These are phyloP conservation scores for Leccinum griseonigrum DNA, from an alignment of 1,284 basidiomycete genomes.

Conservation along the genomic window DNA sequence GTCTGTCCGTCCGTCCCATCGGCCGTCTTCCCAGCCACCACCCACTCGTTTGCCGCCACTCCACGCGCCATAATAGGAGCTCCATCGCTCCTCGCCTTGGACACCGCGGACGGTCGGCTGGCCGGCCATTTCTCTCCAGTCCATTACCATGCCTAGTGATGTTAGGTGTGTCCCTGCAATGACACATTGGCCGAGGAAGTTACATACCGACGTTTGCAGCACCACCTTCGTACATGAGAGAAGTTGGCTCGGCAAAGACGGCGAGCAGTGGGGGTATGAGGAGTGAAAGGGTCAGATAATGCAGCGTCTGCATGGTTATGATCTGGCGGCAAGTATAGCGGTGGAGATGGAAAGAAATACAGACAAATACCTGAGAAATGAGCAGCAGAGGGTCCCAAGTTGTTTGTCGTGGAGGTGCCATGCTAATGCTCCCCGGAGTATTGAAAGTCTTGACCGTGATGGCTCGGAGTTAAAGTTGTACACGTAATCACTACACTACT, in stretches of 20 bases:
- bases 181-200: background rate
- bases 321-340: slow-evolving; percentile 54
- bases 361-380: slow-evolving; percentile 57
- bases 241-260: slow-evolving; percentile 70
- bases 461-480: background rate
- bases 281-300: slow-evolving; percentile 86
- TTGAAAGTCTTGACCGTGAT: background rate
- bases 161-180: slow-evolving; percentile 1
- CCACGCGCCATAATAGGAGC: slow-evolving; percentile 68
- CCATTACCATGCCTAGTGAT: slow-evolving; percentile 81
- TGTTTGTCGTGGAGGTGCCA: slow-evolving; percentile 33
- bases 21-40: slow-evolving; percentile 46
- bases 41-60: slow-evolving; percentile 73
- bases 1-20: slow-evolving; percentile 64
- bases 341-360: background rate
- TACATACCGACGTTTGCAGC: slow-evolving; percentile 75
- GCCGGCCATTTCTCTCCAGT: slow-evolving; percentile 95
- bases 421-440: slow-evolving; percentile 4
- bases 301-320: slow-evolving; percentile 86
- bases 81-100: slow-evolving; percentile 63
- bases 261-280: slow-evolving; percentile 80
- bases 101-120: slow-evolving; percentile 66
- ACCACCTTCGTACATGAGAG: slow-evolving; percentile 84
- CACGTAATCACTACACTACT: slow-evolving; percentile 18
- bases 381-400: slow-evolving; percentile 78